Evolutionary conservation across 306 rosid species (phyloP).

Genomic region (Vicia villosa): DNA sequence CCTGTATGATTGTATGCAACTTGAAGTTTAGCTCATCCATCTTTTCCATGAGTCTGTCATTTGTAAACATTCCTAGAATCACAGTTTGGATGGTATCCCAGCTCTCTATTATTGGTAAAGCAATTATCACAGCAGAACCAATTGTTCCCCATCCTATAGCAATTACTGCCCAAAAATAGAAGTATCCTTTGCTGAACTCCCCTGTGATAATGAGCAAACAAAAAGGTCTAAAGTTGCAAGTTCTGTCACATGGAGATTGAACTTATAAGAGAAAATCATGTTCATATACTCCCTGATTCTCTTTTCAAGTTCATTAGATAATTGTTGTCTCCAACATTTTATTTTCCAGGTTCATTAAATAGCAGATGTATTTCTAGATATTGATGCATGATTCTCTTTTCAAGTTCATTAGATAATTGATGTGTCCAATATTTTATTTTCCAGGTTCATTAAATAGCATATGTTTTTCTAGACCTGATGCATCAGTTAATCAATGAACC

Average conservation of each 20-base stretch:
- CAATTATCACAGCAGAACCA: conserved; percentile 77
- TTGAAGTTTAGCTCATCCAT: conserved; percentile 73
- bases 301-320: too few relatives aligned
- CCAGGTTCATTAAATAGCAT: too few relatives aligned
- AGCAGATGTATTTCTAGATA: too few relatives aligned
- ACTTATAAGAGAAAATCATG: conserved; percentile 1
- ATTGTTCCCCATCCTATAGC: conserved; percentile 90
- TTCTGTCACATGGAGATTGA: conserved; percentile 5
- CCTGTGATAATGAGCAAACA: conserved; percentile 52
- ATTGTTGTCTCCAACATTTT: too few relatives aligned
- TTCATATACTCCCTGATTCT: background rate
- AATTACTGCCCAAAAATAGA: conserved; percentile 84
- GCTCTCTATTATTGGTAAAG: conserved; percentile 71
- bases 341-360: too few relatives aligned
- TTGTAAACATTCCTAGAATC: conserved; percentile 70
- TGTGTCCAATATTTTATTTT: too few relatives aligned
- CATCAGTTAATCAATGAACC: too few relatives aligned
- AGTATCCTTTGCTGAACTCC: conserved; percentile 66
- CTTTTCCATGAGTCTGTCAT: conserved; percentile 72
- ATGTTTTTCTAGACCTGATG: too few relatives aligned
- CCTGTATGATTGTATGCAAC: conserved; percentile 62
- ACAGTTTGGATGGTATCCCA: conserved; percentile 69
- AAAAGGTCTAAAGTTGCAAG: background rate
- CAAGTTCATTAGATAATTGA: too few relatives aligned
- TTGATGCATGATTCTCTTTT: too few relatives aligned